Conservation (phyloP, 1,284 basidiomycete species). For the Ustilago xerochloae region DNA sequence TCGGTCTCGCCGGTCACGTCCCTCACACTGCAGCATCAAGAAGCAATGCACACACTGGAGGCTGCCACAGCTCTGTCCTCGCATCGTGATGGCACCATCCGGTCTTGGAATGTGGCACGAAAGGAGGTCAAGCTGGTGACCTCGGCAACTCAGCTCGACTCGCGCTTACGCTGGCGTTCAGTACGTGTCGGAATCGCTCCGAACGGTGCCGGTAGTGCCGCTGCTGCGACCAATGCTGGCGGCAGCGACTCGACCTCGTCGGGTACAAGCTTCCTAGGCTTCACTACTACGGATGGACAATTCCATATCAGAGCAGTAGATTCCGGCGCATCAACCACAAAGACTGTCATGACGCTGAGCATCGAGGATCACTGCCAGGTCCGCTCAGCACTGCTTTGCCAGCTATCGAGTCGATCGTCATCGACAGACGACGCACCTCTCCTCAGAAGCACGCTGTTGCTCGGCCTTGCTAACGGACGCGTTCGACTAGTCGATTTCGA, state of each 20-base stretch:
- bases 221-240: no score
- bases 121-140: constrained; percentile 11
- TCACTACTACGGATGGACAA: constrained; percentile 27
- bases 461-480: constrained; percentile 40
- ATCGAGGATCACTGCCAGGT: constrained; percentile 26
- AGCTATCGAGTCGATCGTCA: constrained; percentile 19
- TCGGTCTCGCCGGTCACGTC: constrained; percentile 14
- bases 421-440: constrained; percentile 26
- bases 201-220: background rate
- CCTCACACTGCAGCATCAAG: constrained; percentile 33
- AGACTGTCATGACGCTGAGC: constrained; percentile 28
- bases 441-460: constrained; percentile 29
- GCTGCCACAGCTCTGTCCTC: constrained; percentile 28
- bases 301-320: constrained; percentile 35
- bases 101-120: constrained; percentile 23
- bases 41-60: constrained; percentile 32
- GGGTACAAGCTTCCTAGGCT: constrained; percentile 17
- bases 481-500: constrained; percentile 32
- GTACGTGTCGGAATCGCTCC: constrained; percentile 3
- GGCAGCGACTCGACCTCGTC: background rate
- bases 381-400: constrained; percentile 36
- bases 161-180: constrained; percentile 25
- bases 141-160: constrained; percentile 29
- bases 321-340: constrained; percentile 12
- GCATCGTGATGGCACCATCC: constrained; percentile 47